Evolutionary conservation across 495 filamentous ascomycete species (phyloP).

Genomic region (Daldinia vernicosa): DNA sequence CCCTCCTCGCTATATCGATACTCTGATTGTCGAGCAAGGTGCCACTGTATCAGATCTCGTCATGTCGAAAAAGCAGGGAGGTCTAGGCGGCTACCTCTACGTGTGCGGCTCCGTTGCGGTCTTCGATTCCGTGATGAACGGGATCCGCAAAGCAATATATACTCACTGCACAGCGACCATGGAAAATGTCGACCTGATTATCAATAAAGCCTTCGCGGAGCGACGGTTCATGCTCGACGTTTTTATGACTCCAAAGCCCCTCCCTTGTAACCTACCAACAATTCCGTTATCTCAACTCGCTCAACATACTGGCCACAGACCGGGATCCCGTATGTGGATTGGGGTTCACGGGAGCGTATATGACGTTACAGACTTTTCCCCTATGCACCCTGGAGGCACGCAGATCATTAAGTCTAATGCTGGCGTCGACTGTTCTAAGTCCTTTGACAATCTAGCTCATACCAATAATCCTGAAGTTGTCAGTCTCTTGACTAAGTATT

Average conservation of each 20-base stretch:
- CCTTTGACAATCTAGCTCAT: constrained; percentile 62
- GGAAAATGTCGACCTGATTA: constrained; percentile 55
- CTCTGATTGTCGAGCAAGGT: constrained; percentile 58
- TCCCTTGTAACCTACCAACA: constrained; percentile 57
- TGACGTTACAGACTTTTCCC: constrained; percentile 60
- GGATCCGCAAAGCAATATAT: constrained; percentile 60
- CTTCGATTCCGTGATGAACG: constrained; percentile 63
- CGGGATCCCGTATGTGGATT: constrained; percentile 61
- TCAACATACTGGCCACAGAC: constrained; percentile 57
- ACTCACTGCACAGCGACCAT: constrained; percentile 58
- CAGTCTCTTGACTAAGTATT: constrained; percentile 61
- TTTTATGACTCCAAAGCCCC: constrained; percentile 62
- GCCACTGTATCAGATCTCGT: constrained; percentile 59
- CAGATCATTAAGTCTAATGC: constrained; percentile 63
- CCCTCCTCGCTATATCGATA: constrained; percentile 61
- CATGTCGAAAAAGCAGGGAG: constrained; percentile 63
- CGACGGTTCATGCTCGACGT: constrained; percentile 64
- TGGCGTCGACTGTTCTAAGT: constrained; percentile 60
- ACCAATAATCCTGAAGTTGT: constrained; percentile 61
- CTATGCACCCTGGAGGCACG: constrained; percentile 60
- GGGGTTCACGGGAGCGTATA: constrained; percentile 61
- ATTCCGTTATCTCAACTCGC: constrained; percentile 60
- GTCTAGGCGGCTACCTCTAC: constrained; percentile 61
- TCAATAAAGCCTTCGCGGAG: constrained; percentile 62
- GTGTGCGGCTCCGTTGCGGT: constrained; percentile 63